Evolutionary conservation across 345 rosid genomes (phyloP).

Genomic region (Cardamine chenopodiifolia): DNA sequence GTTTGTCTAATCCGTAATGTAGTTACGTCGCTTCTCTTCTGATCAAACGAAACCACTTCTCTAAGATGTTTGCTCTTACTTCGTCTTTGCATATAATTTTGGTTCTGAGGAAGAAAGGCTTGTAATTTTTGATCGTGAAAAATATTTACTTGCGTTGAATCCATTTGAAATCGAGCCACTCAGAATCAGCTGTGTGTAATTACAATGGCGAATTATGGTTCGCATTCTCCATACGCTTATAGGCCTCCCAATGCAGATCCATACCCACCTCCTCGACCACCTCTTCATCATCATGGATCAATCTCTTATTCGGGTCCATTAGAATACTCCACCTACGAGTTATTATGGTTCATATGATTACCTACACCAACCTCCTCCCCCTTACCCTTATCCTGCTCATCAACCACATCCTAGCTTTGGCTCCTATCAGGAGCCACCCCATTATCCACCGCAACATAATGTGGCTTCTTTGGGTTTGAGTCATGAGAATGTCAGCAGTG

Average conservation of each 20-base stretch:
- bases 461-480: constrained; percentile 26
- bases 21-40: too few species aligned
- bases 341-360: constrained; percentile 21
- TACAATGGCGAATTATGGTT: constrained; percentile 26
- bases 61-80: too few species aligned
- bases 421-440: constrained; percentile 43
- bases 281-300: constrained; percentile 27
- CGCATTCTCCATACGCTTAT: constrained; percentile 43
- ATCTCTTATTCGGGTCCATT: constrained; percentile 44
- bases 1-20: too few species aligned
- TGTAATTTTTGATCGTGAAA: too few species aligned
- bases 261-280: constrained; percentile 41
- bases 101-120: not conserved
- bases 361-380: constrained; percentile 39
- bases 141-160: too few species aligned
- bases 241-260: constrained; percentile 59
- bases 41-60: too few species aligned
- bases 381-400: constrained; percentile 52
- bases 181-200: too few species aligned
- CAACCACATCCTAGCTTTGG: constrained; percentile 58
- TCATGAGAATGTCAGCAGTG: constrained; percentile 13
- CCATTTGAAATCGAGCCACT: too few species aligned
- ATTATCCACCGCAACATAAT: constrained; percentile 42
- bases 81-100: not conserved
- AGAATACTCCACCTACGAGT: constrained; percentile 34